Conservation (phyloP, 139 green algal genomes). For the Dunaliella primolecta region DNA sequence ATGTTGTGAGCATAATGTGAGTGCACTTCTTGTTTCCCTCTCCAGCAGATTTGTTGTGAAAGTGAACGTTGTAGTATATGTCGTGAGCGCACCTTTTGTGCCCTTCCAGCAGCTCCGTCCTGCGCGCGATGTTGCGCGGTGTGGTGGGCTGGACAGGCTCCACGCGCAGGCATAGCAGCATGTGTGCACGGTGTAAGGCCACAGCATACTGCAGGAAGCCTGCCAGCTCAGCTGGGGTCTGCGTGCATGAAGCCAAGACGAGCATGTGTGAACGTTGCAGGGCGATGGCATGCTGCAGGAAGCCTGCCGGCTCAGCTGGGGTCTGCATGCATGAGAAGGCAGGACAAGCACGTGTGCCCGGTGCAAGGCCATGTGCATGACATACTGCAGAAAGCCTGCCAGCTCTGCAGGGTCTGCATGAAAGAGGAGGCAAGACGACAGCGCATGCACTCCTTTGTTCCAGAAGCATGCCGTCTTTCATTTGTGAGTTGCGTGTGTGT, state of each 20-base stretch:
- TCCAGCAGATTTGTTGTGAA: too few relatives aligned
- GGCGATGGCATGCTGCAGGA: constrained; percentile 32
- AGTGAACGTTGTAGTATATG: too few relatives aligned
- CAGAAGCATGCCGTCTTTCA: too few relatives aligned
- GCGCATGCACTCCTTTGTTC: too few relatives aligned
- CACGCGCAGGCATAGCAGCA: constrained; percentile 10
- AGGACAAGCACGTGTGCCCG: constrained; percentile 31
- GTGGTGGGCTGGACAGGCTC: background rate
- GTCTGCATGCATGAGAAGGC: too few relatives aligned
- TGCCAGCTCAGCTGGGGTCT: constrained; percentile 11
- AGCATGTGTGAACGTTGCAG: constrained; percentile 38
- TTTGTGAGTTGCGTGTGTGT: too few relatives aligned
- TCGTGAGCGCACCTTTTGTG: constrained; percentile 33
- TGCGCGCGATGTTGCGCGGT: background rate
- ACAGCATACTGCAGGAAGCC: constrained; percentile 32
- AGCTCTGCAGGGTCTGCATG: background rate
- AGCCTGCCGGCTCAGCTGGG: constrained; percentile 12
- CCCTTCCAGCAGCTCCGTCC: constrained; percentile 27
- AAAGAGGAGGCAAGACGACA: background rate
- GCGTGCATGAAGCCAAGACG: too few relatives aligned
- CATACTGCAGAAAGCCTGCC: background rate
- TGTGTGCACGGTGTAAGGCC: constrained; percentile 39
- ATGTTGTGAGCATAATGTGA: too few relatives aligned
- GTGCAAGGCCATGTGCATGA: constrained; percentile 39
- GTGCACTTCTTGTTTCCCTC: too few relatives aligned